phyloP scores from a whole-genome alignment of 495 filamentous ascomycete genomes.

The Elasticomyces elasticus region DNA sequence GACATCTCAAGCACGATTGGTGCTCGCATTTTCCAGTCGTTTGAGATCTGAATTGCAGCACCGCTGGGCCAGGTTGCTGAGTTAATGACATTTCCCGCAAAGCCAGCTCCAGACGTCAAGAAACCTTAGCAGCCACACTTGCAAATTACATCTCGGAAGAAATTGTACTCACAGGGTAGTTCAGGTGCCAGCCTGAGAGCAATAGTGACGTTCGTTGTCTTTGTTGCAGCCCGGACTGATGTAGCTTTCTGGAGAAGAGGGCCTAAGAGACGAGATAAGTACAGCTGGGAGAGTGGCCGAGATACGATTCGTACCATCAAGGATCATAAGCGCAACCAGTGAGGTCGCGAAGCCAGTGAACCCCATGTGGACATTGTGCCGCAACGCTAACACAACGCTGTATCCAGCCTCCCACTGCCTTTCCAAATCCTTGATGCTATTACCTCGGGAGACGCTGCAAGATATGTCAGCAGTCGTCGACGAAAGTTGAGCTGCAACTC shows the following conservation, averaged over 20 bases:
- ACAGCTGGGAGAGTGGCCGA: neutral
- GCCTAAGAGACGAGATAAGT: neutral
- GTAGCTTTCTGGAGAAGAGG: neutral
- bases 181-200: neutral
- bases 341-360: neutral
- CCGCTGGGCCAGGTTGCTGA: neutral
- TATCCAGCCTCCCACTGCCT: neutral
- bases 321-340: neutral
- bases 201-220: neutral
- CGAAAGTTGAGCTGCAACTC: too few relatives aligned
- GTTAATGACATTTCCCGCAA: neutral
- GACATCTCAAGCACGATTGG: neutral
- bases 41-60: neutral
- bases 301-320: neutral
- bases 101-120: too few relatives aligned
- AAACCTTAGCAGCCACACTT: too few relatives aligned
- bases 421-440: neutral
- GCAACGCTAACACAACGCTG: neutral
- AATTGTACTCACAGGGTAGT: neutral
- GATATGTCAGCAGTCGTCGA: too few relatives aligned
- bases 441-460: too few relatives aligned
- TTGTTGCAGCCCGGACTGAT: neutral
- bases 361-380: neutral
- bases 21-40: neutral
- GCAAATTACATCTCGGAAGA: too few relatives aligned